Base-by-base conservation (phyloP, 495 filamentous ascomycete genomes). In the Cudoniella acicularis region DNA sequence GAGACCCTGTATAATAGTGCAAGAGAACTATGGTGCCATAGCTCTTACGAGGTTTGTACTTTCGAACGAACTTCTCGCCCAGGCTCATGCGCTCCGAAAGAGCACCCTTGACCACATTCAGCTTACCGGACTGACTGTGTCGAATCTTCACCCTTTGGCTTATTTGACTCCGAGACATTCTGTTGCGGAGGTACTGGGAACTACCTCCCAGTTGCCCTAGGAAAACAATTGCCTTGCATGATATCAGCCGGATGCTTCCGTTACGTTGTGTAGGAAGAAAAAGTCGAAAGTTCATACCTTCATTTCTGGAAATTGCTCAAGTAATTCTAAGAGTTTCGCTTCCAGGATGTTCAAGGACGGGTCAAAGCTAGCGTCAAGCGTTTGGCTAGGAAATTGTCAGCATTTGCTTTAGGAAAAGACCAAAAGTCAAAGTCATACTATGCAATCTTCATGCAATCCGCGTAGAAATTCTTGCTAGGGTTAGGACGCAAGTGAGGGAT, bases 21-120 rank as follows among this genome's bases (percentile, higher is more conserved):
- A 41, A 41, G n/a, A 41, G n/a, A n/a, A n/a, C n/a, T n/a, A n/a
- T n/a, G n/a, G n/a, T 58, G 18, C 55, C 55, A 26, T 58, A 58
- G 23, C 55, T 58, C 18, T 58, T 58, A 8, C 41, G 11, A 21
- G 55, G 41, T 24, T 41, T 23, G 3, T 8, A 58, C 25, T 51
- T 49, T 20, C 55, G 23, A 17, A 58, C 20, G 36, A 58, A 58
- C 17, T 24, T 49, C 23, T 58, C 55, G 13, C n/a, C n/a, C 10
- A 58, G 55, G 2, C 23, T 58, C 8, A 51, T 10, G 41, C 55
- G 17, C 6, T 58, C 46, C 45, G 46, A 50, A 8, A 58, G 49
- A 4, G 55, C 55, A 13, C 55, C 55, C 21, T 50, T 49, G 9
- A 58, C 55, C 3, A 58, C 55, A 42, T 58, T 46, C 13, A 50